Conservation (phyloP, 2,329 filamentous ascomycete genomes). For the Chalaropsis ovoidea region DNA sequence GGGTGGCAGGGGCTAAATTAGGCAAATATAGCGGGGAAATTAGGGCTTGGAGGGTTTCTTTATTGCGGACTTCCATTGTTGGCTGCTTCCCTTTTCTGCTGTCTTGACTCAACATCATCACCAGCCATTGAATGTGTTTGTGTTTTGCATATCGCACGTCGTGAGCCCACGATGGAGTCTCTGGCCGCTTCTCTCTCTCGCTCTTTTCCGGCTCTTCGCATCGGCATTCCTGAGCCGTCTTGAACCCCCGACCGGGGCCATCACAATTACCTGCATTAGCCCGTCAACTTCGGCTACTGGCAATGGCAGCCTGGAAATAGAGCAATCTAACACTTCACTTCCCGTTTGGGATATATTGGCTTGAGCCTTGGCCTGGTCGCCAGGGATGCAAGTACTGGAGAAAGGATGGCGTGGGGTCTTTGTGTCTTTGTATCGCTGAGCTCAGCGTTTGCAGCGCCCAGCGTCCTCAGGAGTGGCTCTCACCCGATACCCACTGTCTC, state of each 20-base stretch:
- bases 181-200: background rate
- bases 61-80: background rate
- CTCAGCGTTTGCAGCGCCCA: no score
- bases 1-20: constrained; percentile 8
- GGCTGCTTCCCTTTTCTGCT: background rate
- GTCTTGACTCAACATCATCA: background rate
- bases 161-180: no score
- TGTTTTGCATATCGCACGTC: no score
- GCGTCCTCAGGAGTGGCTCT: no score
- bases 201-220: background rate
- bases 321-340: background rate
- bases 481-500: no score
- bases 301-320: background rate
- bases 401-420: constrained; percentile 1
- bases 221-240: background rate
- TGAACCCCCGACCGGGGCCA: background rate
- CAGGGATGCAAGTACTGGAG: background rate
- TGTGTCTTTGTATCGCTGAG: background rate
- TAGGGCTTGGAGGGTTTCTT: background rate
- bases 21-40: background rate
- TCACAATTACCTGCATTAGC: background rate
- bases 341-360: constrained; percentile 8
- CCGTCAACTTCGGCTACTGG: constrained; percentile 2
- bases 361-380: background rate
- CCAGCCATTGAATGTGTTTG: no score